Percentiles rank a stretch among this genome's conserved stretches.
Evolutionary conservation across 169 alveolate species (phyloP).

Genomic region (Sarcocystis neurona): DNA sequence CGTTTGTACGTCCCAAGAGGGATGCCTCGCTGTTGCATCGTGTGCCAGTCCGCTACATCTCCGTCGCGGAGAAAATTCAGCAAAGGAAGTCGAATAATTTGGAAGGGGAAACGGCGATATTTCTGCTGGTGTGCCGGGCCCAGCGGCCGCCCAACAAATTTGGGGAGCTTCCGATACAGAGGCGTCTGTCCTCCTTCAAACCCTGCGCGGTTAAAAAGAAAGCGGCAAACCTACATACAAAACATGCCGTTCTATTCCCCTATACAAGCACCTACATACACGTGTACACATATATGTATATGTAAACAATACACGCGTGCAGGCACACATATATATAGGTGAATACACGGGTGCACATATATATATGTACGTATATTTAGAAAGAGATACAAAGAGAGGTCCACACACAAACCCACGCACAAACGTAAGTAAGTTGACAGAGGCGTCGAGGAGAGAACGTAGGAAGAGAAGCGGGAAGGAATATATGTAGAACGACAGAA

Average conservation of each 20-base stretch:
- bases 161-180: constrained; percentile 57
- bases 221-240: neutral
- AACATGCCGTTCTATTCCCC: neutral
- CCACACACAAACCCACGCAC: too few relatives aligned
- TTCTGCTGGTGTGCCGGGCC: constrained; percentile 44
- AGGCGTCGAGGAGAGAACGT: too few relatives aligned
- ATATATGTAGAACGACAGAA: too few relatives aligned
- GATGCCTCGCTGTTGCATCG: constrained; percentile 25
- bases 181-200: constrained; percentile 66
- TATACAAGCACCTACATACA: neutral
- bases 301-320: neutral
- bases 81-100: constrained; percentile 42
- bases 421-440: too few relatives aligned
- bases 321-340: neutral
- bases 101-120: constrained; percentile 7
- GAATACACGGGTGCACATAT: too few relatives aligned
- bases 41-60: constrained; percentile 42
- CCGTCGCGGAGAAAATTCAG: constrained; percentile 26
- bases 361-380: too few relatives aligned
- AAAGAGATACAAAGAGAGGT: neutral
- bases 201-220: constrained; percentile 31
- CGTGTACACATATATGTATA: too few relatives aligned
- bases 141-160: constrained; percentile 59
- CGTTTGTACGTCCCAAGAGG: constrained; percentile 41
- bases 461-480: too few relatives aligned